Percentiles rank a stretch among this genome's conserved stretches.
Evolutionary conservation across 768 basidiomycete species (phyloP).

Genomic region (Boletus rex-veris): DNA sequence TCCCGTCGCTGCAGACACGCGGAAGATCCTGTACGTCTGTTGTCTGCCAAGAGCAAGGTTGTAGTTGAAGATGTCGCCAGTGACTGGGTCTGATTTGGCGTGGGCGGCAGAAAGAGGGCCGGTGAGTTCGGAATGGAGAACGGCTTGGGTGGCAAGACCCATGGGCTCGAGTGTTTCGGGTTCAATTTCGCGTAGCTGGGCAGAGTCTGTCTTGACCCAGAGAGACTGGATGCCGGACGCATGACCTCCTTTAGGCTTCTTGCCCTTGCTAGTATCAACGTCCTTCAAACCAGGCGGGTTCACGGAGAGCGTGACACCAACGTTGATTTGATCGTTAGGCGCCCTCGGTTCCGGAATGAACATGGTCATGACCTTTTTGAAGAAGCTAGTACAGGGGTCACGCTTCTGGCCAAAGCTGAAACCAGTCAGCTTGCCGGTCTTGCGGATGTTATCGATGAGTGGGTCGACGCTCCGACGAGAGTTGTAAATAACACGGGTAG

Average conservation of each 20-base stretch:
- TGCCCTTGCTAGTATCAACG: constrained; percentile 17
- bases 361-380: constrained; percentile 30
- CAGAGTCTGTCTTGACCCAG: constrained; percentile 33
- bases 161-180: constrained; percentile 38
- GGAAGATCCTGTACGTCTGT: constrained; percentile 34
- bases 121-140: constrained; percentile 32
- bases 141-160: constrained; percentile 25
- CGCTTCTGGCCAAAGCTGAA: constrained; percentile 32
- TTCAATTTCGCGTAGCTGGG: constrained; percentile 32
- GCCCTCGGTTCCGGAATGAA: constrained; percentile 20
- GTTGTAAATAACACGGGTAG: constrained; percentile 33
- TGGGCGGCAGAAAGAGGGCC: constrained; percentile 37
- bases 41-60: constrained; percentile 28
- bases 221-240: constrained; percentile 25
- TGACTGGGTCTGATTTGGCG: constrained; percentile 34
- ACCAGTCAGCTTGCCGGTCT: constrained; percentile 16
- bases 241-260: constrained; percentile 21
- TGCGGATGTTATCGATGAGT: constrained; percentile 27
- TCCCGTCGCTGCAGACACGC: constrained; percentile 30
- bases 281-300: constrained; percentile 28
- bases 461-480: constrained; percentile 31
- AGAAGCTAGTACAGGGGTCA: constrained; percentile 30
- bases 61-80: constrained; percentile 38
- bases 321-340: constrained; percentile 12
- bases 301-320: constrained; percentile 30